Evolutionary conservation across 2,329 filamentous ascomycete genomes (phyloP).

Genomic region (Talaromyces sp.): DNA sequence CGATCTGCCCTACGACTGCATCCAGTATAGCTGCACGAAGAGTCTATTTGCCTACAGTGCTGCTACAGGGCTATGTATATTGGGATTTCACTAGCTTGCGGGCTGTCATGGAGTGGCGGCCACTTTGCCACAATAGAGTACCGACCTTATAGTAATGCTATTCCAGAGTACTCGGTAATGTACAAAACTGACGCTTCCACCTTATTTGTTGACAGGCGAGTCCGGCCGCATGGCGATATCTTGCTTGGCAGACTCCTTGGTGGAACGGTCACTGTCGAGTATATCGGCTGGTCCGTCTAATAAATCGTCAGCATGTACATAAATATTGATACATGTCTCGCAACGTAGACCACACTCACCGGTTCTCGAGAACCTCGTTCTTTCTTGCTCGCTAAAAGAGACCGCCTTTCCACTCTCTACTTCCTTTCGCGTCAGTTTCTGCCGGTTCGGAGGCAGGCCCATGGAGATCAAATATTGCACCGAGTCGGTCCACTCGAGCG

Average conservation of each 20-base stretch:
- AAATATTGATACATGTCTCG: neutral
- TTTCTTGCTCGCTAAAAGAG: conserved; percentile 36
- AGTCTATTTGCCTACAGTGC: neutral
- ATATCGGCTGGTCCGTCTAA: conserved; percentile 51
- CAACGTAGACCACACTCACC: neutral
- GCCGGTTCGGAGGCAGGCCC: conserved; percentile 56
- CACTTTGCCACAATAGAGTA: neutral
- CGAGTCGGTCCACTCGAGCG: conserved; percentile 73
- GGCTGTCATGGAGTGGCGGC: no score
- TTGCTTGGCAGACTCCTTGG: conserved; percentile 19
- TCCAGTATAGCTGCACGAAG: neutral
- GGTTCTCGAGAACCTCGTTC: conserved; percentile 28
- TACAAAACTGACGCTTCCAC: neutral
- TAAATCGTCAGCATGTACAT: conserved; percentile 13
- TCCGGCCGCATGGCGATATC: conserved; percentile 42
- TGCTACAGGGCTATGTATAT: neutral
- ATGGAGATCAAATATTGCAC: conserved; percentile 56
- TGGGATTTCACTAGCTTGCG: no score
- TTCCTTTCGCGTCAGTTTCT: conserved; percentile 51
- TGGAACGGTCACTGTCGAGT: conserved; percentile 46
- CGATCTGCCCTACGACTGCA: neutral
- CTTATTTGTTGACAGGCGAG: conserved; percentile 46
- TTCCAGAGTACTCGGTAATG: neutral
- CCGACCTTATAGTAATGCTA: neutral
- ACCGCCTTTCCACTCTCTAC: conserved; percentile 53